A percentile compares a stretch with the other conserved stretches of the same genome.
Conservation (phyloP, 306 rosid species). For the Cercis canadensis region DNA sequence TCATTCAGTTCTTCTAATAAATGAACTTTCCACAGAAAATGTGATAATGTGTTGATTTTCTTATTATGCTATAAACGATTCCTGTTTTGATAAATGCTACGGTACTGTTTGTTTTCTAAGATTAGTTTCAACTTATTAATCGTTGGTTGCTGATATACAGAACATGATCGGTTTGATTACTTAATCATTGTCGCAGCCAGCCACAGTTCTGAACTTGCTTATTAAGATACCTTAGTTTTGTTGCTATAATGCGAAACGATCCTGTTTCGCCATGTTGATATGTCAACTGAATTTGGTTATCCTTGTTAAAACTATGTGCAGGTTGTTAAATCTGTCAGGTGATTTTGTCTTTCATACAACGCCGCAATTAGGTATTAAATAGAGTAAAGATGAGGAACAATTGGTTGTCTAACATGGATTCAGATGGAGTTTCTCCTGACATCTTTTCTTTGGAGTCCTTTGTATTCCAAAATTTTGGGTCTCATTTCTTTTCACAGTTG, state of each 20-base stretch:
- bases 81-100: not conserved
- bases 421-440: conserved; percentile 64
- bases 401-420: conserved; percentile 71
- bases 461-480: conserved; percentile 46
- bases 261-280: not conserved
- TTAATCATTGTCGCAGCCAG: not conserved
- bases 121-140: too few species aligned
- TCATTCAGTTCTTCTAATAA: not conserved
- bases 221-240: not conserved
- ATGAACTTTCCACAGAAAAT: not conserved
- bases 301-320: conserved; percentile 38
- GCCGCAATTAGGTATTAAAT: not conserved
- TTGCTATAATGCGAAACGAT: not conserved
- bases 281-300: not conserved
- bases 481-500: conserved; percentile 55
- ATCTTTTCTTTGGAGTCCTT: conserved; percentile 61
- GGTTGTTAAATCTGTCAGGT: conserved; percentile 26
- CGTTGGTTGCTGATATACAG: too few species aligned
- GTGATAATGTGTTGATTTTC: not conserved
- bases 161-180: too few species aligned
- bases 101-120: not conserved
- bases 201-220: not conserved
- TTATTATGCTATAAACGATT: not conserved
- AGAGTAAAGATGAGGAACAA: conserved; percentile 57
- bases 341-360: conserved; percentile 6